A percentile compares a stretch with the other conserved stretches of the same genome.
phyloP scores from a whole-genome alignment of 2,329 filamentous ascomycete species.

The Huntiella moniliformis region DNA sequence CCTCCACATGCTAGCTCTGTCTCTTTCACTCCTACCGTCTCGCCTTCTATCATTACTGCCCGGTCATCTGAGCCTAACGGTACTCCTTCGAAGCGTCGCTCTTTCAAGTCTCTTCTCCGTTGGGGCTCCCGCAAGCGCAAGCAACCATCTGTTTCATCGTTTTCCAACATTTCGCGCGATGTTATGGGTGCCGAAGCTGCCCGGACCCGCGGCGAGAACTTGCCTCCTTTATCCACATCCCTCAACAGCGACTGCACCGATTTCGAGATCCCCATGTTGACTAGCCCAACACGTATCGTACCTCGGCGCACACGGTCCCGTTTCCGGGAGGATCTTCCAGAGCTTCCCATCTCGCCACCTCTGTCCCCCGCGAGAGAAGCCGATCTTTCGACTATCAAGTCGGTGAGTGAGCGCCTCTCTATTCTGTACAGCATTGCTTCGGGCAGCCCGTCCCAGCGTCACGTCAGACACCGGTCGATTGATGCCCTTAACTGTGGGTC shows the following conservation, averaged over 20 bases:
- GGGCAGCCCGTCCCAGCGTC: slow-evolving; percentile 2
- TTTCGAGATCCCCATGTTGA: slow-evolving; percentile 16
- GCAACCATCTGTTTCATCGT: slow-evolving; percentile 13
- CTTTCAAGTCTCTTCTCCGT: slow-evolving; percentile 11
- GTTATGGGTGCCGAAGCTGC: slow-evolving; percentile 19
- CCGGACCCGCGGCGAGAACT: slow-evolving; percentile 21
- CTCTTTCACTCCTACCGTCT: slow-evolving; percentile 10
- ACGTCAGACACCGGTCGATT: slow-evolving; percentile 9
- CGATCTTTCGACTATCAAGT: slow-evolving; percentile 10
- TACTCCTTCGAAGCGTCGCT: slow-evolving; percentile 6
- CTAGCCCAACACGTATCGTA: slow-evolving; percentile 24
- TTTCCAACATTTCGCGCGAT: slow-evolving; percentile 17
- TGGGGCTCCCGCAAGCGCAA: slow-evolving; percentile 15
- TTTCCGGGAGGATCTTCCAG: slow-evolving; percentile 81
- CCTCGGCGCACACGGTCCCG: slow-evolving; percentile 73
- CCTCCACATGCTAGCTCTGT: slow-evolving; percentile 10
- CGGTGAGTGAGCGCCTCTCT: slow-evolving; percentile 9
- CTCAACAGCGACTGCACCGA: slow-evolving; percentile 11
- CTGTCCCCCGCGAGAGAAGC: slow-evolving; percentile 32
- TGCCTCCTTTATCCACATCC: slow-evolving; percentile 1
- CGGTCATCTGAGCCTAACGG: slow-evolving; percentile 4
- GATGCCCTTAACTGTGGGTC: slow-evolving; percentile 9
- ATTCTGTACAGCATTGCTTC: slow-evolving; percentile 9
- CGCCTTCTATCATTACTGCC: slow-evolving; percentile 6
- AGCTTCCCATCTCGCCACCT: slow-evolving; percentile 68